A percentile compares a stretch with the other conserved stretches of the same genome.
phyloP scores from a whole-genome alignment of 2,329 filamentous ascomycete species.

The Colletotrichum simmondsii region DNA sequence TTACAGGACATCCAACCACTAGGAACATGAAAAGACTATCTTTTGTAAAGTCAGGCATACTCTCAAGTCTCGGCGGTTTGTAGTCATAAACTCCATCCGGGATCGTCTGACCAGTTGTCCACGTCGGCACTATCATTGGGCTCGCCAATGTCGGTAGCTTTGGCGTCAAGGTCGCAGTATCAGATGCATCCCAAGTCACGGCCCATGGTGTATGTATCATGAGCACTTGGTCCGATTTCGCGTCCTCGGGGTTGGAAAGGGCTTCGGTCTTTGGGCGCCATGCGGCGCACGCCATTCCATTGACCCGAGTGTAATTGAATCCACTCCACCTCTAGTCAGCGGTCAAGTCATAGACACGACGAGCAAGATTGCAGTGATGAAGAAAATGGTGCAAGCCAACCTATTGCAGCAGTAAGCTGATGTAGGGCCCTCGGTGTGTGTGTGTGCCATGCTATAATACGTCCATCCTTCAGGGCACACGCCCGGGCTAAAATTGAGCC shows the following conservation, averaged over 20 bases:
- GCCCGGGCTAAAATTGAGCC: constrained; percentile 10
- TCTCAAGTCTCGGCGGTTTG: not conserved
- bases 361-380: not conserved
- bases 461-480: constrained; percentile 26
- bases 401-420: constrained; percentile 25
- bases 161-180: constrained; percentile 19
- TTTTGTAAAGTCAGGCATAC: not conserved
- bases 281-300: not conserved
- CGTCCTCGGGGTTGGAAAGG: not conserved
- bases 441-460: constrained; percentile 16
- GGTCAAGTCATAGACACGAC: not conserved
- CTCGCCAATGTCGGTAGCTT: constrained; percentile 23
- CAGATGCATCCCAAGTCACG: constrained; percentile 15
- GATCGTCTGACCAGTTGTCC: constrained; percentile 26
- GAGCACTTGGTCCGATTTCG: not conserved
- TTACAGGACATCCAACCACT: constrained; percentile 21
- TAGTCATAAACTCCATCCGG: constrained; percentile 4
- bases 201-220: constrained; percentile 13
- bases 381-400: not conserved
- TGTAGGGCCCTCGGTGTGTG: not conserved
- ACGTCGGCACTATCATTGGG: constrained; percentile 2
- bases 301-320: not conserved
- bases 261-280: not conserved
- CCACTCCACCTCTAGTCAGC: not conserved
- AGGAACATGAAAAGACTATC: not conserved